Evolutionary conservation across 495 filamentous ascomycete genomes (phyloP), one percentile per base, ranked within the genome.

Genomic region (Melanomma pulvis-pyrius): DNA sequence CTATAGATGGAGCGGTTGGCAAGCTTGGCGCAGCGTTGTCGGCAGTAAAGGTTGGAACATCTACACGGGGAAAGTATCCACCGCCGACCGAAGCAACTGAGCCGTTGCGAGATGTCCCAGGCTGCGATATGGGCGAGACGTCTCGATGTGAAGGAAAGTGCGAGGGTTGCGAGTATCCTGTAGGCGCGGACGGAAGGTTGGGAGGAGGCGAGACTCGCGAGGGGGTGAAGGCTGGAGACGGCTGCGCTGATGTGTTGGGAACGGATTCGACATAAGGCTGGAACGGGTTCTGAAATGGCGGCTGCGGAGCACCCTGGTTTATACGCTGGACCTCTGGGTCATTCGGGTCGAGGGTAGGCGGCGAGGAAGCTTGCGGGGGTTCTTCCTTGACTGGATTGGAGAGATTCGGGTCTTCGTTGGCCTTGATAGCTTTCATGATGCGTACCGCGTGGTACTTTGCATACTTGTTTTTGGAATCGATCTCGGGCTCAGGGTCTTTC

Each of bases 391-490:
- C 85, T 0, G 93, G 93, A 69, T 96, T 97, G 15, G 91, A 88
- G 50, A 86, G 85, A 74, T 99, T 99, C 4, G 94, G 93, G 74
- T 99, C 93, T 64, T 91, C 89, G 48, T 93, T 93, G 19, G 92
- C 90, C 76, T 90, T 93, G 67, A 96, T 83, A 1, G 93, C 96
- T 78, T 93, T 96, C 1, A 86, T 81, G 73, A 99, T 98, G 47
- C 96, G 86, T 13, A 93, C 76, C 15, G 94, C 92, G 75, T 99
- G 96, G 82, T 90, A 98, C 76, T 98, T 98, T 41, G 93, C 91
- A 75, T 89, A 99, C 74, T 93, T 97, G 76, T 92, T 90, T 79
- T 96, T 96, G 25, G 90, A 86, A 46, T 86, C 84, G 52, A 89
- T 86, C 72, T 98, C 94, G 15, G 82, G 74, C 53, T 96, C 91